Evolutionary conservation across 2,329 filamentous ascomycete species (phyloP).

Genomic region (Anthostomella pinea): DNA sequence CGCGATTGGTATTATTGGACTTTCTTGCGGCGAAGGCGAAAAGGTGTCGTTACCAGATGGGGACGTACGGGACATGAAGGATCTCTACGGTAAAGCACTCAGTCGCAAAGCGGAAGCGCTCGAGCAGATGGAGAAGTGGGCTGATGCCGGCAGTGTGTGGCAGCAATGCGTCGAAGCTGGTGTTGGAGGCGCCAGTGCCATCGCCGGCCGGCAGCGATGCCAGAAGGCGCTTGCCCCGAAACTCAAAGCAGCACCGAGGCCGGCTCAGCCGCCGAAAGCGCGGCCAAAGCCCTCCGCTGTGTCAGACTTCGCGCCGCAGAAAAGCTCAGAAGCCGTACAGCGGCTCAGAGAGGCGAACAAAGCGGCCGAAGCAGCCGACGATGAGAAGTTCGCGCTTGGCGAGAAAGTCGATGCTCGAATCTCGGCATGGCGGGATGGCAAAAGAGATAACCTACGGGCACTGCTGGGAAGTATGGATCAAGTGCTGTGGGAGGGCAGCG

Average conservation of each 20-base stretch:
- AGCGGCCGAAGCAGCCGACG: constrained; percentile 80
- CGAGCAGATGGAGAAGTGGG: constrained; percentile 93
- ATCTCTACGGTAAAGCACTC: constrained; percentile 89
- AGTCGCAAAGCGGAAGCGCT: constrained; percentile 94
- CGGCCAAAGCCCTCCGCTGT: constrained; percentile 40
- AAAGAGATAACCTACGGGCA: constrained; percentile 87
- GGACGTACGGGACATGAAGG: constrained; percentile 79
- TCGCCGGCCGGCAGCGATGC: constrained; percentile 83
- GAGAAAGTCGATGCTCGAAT: constrained; percentile 83
- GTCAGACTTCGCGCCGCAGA: constrained; percentile 42
- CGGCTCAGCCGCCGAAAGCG: constrained; percentile 43
- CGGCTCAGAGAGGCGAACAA: constrained; percentile 80
- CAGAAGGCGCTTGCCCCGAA: constrained; percentile 81
- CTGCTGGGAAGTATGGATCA: constrained; percentile 81
- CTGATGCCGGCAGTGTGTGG: constrained; percentile 79
- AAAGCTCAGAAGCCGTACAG: constrained; percentile 73
- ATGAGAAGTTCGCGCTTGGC: constrained; percentile 85
- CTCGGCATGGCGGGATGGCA: constrained; percentile 80
- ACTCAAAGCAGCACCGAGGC: constrained; percentile 45
- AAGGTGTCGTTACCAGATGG: constrained; percentile 66
- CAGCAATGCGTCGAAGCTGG: constrained; percentile 77
- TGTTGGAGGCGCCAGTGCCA: constrained; percentile 79
- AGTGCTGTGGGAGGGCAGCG: constrained; percentile 87
- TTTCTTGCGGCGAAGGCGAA: constrained; percentile 75
- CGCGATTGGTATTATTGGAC: constrained; percentile 76